These are phyloP conservation scores for Trichoderma gracile DNA, from an alignment of 2,329 filamentous ascomycete genomes.

Conservation along the genomic window DNA sequence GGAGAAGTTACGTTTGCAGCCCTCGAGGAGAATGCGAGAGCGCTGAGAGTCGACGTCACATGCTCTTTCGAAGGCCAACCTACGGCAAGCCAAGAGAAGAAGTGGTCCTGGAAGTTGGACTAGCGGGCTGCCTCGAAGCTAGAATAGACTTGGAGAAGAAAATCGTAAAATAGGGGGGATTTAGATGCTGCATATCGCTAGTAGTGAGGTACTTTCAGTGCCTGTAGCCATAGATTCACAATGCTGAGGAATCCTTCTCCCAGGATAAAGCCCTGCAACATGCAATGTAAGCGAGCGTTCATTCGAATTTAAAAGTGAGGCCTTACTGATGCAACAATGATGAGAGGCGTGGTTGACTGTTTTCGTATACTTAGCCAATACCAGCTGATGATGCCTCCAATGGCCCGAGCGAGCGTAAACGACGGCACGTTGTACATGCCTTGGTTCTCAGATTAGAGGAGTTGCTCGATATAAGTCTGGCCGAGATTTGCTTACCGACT, in stretches of 20 bases:
- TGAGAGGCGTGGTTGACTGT: slow-evolving; percentile 70
- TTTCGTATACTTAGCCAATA: slow-evolving; percentile 67
- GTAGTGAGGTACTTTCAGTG: slow-evolving; percentile 72
- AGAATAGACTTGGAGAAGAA: neutral
- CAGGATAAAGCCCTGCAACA: slow-evolving; percentile 73
- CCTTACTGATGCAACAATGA: slow-evolving; percentile 75
- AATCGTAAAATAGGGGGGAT: neutral
- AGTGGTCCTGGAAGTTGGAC: slow-evolving; percentile 55
- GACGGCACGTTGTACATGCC: slow-evolving; percentile 98
- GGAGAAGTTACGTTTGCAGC: slow-evolving; percentile 72
- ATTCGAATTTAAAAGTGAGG: no score
- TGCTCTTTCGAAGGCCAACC: slow-evolving; percentile 54
- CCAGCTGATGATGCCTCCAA: slow-evolving; percentile 73
- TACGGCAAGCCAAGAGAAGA: slow-evolving; percentile 36
- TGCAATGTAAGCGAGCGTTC: slow-evolving; percentile 13
- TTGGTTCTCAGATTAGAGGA: slow-evolving; percentile 34
- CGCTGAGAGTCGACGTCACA: slow-evolving; percentile 62
- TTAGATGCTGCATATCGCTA: slow-evolving; percentile 37
- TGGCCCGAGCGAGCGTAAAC: slow-evolving; percentile 85
- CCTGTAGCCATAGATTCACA: slow-evolving; percentile 81
- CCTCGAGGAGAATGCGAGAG: slow-evolving; percentile 67
- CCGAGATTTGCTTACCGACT: slow-evolving; percentile 59
- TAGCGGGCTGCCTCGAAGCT: slow-evolving; percentile 32
- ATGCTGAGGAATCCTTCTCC: slow-evolving; percentile 93
- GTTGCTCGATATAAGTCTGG: neutral